These are phyloP conservation scores for Microdochium paspali DNA, from an alignment of 2,329 filamentous ascomycete species.

Conservation along the genomic window DNA sequence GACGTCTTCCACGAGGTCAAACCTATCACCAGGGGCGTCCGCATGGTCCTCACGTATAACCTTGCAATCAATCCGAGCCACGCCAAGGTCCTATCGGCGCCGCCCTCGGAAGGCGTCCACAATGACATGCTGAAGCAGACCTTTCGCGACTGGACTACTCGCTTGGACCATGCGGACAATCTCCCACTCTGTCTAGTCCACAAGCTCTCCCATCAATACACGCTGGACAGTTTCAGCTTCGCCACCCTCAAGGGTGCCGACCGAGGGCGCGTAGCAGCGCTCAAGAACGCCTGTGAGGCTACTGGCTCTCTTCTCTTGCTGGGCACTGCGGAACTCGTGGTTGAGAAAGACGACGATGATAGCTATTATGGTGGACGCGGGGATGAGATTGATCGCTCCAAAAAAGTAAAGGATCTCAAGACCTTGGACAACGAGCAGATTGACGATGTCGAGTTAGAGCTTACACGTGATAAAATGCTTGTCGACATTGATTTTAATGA, in stretches of 20 bases:
- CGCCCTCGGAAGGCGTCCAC: neutral
- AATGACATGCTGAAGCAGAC: slow-evolving; percentile 3
- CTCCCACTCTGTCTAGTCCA: neutral
- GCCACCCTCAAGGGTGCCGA: neutral
- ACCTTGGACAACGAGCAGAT: neutral
- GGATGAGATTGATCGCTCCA: neutral
- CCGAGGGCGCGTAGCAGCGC: neutral
- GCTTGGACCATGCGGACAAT: neutral
- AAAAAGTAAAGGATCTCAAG: neutral
- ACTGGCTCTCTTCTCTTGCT: neutral
- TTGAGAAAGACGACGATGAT: neutral
- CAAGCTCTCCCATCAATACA: neutral
- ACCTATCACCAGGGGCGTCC: slow-evolving; percentile 29
- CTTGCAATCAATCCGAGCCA: slow-evolving; percentile 20
- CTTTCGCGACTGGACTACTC: neutral
- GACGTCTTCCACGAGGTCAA: slow-evolving; percentile 38
- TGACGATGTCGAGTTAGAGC: neutral
- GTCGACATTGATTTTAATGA: neutral
- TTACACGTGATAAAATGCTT: neutral
- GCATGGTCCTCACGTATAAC: slow-evolving; percentile 39
- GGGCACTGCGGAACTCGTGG: neutral
- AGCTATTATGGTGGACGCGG: neutral
- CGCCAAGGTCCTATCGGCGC: neutral
- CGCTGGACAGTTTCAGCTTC: neutral
- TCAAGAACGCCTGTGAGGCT: neutral